Base-by-base conservation (phyloP, 345 rosid genomes). In the Lepidium sativum region DNA sequence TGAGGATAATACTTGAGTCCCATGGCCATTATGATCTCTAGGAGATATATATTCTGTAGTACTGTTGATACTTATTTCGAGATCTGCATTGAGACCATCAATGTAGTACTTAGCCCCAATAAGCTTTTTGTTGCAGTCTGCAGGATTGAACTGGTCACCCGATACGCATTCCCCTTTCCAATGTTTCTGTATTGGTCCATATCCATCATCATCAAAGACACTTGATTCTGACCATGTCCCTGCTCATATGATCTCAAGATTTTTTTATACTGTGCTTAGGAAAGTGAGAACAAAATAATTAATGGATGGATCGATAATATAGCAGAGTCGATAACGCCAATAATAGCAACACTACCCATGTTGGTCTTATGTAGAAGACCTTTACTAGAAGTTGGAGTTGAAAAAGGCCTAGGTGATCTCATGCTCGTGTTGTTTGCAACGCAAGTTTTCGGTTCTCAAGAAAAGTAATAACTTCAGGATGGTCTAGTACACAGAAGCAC, bases 1-100 rank as follows among this genome's bases (percentile, higher is more conserved):
- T 8, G 85, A 75, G 6, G 85, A 78, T n/a, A n/a, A n/a, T 1
- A 84, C 80, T 60, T 73, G 79, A 2, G 83, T 83, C 48, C 88
- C 83, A 25, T 83, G 88, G n/a, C 85, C 85, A 38, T 58, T 69
- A 35, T 58, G 67, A 68, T 83, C 88, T 18, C 83, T 67, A 5
- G 85, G 80, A 15, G 88, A 83, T 29, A 80, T 16, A 47, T 69
- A 76, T 39, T 77, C 78, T 51, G 39, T 54, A 27, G 53, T 64
- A 6, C 75, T 70, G 63, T 83, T 73, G 63, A 77, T 71, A 49
- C 57, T 75, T 33, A 6, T 73, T 54, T 47, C 16, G 20, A 79
- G 75, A 12, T 80, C 74, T 0, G 80, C 75, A 23, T 77, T 73
- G 21, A 79, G 75, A 20, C 85, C 88, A 17, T 72, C 54, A 5